Evolutionary conservation across 176 grass and related monocot species (phyloP).

Genomic region (Triticum urartu): DNA sequence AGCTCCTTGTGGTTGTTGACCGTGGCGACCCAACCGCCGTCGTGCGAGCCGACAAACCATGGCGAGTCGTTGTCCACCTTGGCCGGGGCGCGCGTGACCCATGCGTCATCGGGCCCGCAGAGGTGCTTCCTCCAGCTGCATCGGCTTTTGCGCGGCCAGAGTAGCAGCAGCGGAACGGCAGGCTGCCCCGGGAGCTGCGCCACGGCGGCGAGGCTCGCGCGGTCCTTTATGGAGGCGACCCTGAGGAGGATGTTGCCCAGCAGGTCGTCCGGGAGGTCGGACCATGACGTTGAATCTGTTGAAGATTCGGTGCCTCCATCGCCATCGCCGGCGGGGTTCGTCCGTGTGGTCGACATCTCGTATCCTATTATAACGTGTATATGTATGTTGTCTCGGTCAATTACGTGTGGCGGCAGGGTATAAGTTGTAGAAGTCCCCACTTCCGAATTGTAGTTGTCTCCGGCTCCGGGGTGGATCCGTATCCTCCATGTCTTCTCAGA

Average conservation of each 20-base stretch:
- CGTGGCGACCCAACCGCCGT: background rate
- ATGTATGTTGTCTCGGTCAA: no score
- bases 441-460: no score
- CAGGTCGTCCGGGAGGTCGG: background rate
- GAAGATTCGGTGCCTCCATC: no score
- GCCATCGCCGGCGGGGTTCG: no score
- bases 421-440: no score
- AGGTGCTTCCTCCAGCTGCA: background rate
- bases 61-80: background rate
- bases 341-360: no score
- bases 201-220: background rate
- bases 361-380: no score
- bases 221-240: background rate
- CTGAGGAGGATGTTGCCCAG: background rate
- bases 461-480: no score
- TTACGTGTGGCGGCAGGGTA: no score
- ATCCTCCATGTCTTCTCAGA: no score
- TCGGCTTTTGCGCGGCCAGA: background rate
- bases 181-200: background rate
- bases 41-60: background rate
- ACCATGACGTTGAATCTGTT: no score
- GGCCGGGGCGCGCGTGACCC: background rate
- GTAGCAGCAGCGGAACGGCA: background rate
- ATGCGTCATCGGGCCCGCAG: background rate
- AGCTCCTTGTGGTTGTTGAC: background rate